Percentiles rank a stretch among this genome's conserved stretches.
phyloP scores from a whole-genome alignment of 1,284 basidiomycete genomes.

The Leccinum holopus region DNA sequence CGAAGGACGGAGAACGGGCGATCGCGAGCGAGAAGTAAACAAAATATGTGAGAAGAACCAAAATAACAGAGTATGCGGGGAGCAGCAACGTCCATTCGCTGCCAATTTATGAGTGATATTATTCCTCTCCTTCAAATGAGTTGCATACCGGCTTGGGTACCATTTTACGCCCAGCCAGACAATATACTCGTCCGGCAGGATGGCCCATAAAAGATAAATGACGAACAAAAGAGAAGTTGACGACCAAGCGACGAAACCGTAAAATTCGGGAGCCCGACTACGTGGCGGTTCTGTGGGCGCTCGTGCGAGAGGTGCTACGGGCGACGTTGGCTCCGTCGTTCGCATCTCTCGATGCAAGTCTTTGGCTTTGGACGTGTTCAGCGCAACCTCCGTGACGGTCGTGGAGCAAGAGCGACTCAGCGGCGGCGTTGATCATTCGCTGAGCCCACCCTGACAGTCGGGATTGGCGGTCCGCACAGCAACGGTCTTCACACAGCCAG shows the following conservation, averaged over 20 bases:
- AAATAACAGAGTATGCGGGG: slow-evolving; percentile 76
- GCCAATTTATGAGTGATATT: slow-evolving; percentile 4
- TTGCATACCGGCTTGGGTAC: slow-evolving; percentile 81
- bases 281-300: slow-evolving; percentile 47
- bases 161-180: slow-evolving; percentile 67
- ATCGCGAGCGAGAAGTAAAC: slow-evolving; percentile 76
- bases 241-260: slow-evolving; percentile 84
- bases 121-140: neutral
- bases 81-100: slow-evolving; percentile 84
- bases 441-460: neutral
- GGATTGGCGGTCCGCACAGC: neutral
- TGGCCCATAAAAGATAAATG: slow-evolving; percentile 69
- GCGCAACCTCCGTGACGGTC: slow-evolving; percentile 24
- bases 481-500: neutral
- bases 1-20: slow-evolving; percentile 67
- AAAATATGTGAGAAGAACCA: slow-evolving; percentile 76
- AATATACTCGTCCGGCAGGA: slow-evolving; percentile 58
- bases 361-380: slow-evolving; percentile 10
- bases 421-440: slow-evolving; percentile 1
- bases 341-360: slow-evolving; percentile 2
- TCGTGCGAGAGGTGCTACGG: slow-evolving; percentile 52
- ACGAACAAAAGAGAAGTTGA: slow-evolving; percentile 72
- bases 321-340: slow-evolving; percentile 44
- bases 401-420: slow-evolving; percentile 9
- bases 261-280: slow-evolving; percentile 77